Conservation (phyloP, 2,329 filamentous ascomycete genomes). For the Parastagonospora avenae region DNA sequence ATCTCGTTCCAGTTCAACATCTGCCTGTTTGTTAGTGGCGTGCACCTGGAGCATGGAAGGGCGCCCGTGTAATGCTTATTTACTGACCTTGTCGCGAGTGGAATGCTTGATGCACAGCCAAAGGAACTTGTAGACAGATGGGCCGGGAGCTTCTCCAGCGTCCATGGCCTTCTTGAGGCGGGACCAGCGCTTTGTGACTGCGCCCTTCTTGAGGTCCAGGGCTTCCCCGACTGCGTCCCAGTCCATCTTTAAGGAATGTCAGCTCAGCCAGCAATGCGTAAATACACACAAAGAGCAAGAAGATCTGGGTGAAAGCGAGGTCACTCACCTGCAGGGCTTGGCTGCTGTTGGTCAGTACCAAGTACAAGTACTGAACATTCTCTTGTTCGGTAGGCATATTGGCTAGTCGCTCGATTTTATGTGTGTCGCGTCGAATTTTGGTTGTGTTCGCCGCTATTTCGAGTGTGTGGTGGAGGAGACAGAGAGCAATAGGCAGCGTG, state of each 20-base stretch:
- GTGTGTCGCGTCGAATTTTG: background rate
- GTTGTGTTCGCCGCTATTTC: background rate
- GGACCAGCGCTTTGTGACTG: conserved; percentile 40
- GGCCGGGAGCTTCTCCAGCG: conserved; percentile 17
- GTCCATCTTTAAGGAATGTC: conserved; percentile 32
- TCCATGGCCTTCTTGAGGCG: conserved; percentile 37
- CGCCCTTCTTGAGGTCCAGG: conserved; percentile 32
- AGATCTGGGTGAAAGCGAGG: background rate
- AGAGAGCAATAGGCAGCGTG: conserved; percentile 3
- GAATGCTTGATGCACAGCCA: conserved; percentile 39
- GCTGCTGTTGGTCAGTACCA: conserved; percentile 33
- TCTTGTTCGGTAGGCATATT: conserved; percentile 38
- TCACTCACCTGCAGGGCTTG: conserved; percentile 21
- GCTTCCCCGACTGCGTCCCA: conserved; percentile 29
- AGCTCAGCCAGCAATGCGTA: background rate
- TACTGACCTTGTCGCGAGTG: conserved; percentile 25
- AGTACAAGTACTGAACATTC: conserved; percentile 38
- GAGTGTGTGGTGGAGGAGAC: background rate
- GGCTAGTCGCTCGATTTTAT: background rate
- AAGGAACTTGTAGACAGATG: conserved; percentile 26
- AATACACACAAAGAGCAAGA: background rate
- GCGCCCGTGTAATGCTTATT: background rate
- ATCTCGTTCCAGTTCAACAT: conserved; percentile 36
- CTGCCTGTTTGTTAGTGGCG: conserved; percentile 4
- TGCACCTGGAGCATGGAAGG: background rate